These are phyloP conservation scores for Colletotrichum eremochloae DNA, from an alignment of 2,329 filamentous ascomycete species.

Conservation along the genomic window DNA sequence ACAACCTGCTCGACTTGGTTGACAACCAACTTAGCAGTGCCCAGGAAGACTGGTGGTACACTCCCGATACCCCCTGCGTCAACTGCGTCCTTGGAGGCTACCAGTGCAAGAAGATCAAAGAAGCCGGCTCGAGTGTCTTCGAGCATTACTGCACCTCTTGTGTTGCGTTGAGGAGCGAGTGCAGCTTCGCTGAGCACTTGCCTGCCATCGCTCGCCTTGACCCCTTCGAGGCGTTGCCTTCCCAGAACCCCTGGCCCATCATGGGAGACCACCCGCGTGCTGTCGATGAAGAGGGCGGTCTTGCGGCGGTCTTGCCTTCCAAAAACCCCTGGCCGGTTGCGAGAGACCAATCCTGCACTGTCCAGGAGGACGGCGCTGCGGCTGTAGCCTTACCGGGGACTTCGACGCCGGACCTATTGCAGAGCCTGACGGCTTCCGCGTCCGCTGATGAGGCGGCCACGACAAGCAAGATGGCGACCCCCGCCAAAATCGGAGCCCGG, in stretches of 20 bases:
- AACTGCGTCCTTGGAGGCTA: conserved; percentile 67
- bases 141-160: conserved; percentile 74
- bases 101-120: conserved; percentile 71
- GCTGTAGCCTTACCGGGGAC: conserved; percentile 40
- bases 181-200: conserved; percentile 62
- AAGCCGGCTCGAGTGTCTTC: conserved; percentile 63
- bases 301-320: conserved; percentile 49
- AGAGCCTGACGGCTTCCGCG: conserved; percentile 42
- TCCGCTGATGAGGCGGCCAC: conserved; percentile 45
- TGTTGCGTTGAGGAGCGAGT: conserved; percentile 69
- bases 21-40: conserved; percentile 14
- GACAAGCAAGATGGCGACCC: conserved; percentile 47
- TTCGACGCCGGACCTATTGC: conserved; percentile 47
- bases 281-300: conserved; percentile 40
- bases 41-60: conserved; percentile 56
- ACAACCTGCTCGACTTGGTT: conserved; percentile 6
- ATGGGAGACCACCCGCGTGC: conserved; percentile 47
- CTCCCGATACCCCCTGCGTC: conserved; percentile 62
- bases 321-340: conserved; percentile 43
- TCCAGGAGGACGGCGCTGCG: conserved; percentile 52
- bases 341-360: conserved; percentile 47
- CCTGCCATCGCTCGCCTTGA: conserved; percentile 18
- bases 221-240: conserved; percentile 46
- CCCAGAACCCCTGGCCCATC: conserved; percentile 45
- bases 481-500: conserved; percentile 77